These are phyloP conservation scores for Chernovozyma aurita DNA, from an alignment of 1,139 yeast species.

Conservation along the genomic window DNA sequence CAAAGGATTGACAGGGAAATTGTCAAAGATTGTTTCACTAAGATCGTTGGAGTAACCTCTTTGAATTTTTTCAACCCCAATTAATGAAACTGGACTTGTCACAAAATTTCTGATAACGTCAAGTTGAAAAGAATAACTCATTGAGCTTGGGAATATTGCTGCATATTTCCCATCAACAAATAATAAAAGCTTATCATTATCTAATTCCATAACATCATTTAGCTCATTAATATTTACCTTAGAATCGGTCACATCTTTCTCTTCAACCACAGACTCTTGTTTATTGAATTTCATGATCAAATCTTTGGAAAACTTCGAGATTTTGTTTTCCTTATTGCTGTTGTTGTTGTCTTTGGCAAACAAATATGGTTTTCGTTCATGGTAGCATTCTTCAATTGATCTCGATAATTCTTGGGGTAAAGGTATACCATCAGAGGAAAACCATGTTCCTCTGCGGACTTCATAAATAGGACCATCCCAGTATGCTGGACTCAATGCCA, in stretches of 20 bases:
- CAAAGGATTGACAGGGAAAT: slow-evolving; percentile 24
- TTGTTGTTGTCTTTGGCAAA: slow-evolving; percentile 11
- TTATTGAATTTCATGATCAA: slow-evolving; percentile 20
- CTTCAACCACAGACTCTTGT: slow-evolving; percentile 5
- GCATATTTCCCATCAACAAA: slow-evolving; percentile 32
- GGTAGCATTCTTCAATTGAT: slow-evolving; percentile 57
- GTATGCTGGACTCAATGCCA: slow-evolving; percentile 63
- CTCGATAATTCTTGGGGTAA: slow-evolving; percentile 46
- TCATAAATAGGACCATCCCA: slow-evolving; percentile 91
- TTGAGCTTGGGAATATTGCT: slow-evolving; percentile 33
- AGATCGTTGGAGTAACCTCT: slow-evolving; percentile 35
- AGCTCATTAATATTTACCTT: slow-evolving; percentile 12
- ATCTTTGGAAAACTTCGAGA: slow-evolving; percentile 13
- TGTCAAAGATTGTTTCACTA: slow-evolving; percentile 24
- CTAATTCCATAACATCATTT: slow-evolving; percentile 28
- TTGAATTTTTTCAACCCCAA: slow-evolving; percentile 33
- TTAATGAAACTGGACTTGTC: slow-evolving; percentile 24
- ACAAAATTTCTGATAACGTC: slow-evolving; percentile 38
- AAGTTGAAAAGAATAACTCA: slow-evolving; percentile 32
- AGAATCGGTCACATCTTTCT: slow-evolving; percentile 6
- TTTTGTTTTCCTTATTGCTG: slow-evolving; percentile 1
- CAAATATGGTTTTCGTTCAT: slow-evolving; percentile 26
- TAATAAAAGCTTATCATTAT: slow-evolving; percentile 27
- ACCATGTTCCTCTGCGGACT: slow-evolving; percentile 87
- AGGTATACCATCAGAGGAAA: slow-evolving; percentile 58